Percentiles rank a stretch among this genome's conserved stretches.
Evolutionary conservation across 1,284 basidiomycete species (phyloP).

Genomic region (Ganoderma meredithae): DNA sequence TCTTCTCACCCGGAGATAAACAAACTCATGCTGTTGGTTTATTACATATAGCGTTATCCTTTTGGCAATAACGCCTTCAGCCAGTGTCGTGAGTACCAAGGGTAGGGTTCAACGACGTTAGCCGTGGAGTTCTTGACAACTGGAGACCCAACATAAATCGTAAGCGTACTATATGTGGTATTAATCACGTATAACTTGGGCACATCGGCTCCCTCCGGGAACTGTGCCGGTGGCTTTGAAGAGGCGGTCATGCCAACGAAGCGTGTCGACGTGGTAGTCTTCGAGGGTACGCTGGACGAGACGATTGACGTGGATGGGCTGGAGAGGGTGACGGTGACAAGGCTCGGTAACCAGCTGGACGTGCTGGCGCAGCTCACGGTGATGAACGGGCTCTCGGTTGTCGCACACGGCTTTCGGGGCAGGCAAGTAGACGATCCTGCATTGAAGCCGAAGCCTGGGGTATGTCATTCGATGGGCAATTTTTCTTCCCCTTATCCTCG

Average conservation of each 20-base stretch:
- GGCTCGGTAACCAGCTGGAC: conserved; percentile 63
- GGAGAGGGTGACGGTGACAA: conserved; percentile 58
- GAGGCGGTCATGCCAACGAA: conserved; percentile 41
- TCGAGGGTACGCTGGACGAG: conserved; percentile 57
- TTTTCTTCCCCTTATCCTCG: too few species aligned
- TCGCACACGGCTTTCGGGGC: conserved; percentile 59
- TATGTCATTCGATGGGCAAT: conserved; percentile 35
- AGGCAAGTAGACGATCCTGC: conserved; percentile 59
- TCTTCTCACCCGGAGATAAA: neutral
- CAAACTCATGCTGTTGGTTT: neutral
- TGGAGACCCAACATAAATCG: conserved; percentile 67
- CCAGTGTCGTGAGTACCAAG: conserved; percentile 59
- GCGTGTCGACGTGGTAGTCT: conserved; percentile 47
- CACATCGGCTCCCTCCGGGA: conserved; percentile 47
- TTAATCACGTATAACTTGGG: conserved; percentile 44
- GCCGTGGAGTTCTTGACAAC: conserved; percentile 58
- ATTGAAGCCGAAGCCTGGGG: conserved; percentile 53
- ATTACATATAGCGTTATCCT: conserved; percentile 47
- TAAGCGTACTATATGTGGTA: conserved; percentile 2
- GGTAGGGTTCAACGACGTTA: conserved; percentile 62
- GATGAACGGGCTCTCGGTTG: conserved; percentile 57
- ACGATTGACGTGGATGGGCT: conserved; percentile 58
- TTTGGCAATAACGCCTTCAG: conserved; percentile 56
- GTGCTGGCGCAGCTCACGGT: conserved; percentile 52
- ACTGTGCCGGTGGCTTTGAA: conserved; percentile 51